These are phyloP conservation scores for Posidonia australis DNA, from an alignment of 106 monocot species.

Conservation along the genomic window DNA sequence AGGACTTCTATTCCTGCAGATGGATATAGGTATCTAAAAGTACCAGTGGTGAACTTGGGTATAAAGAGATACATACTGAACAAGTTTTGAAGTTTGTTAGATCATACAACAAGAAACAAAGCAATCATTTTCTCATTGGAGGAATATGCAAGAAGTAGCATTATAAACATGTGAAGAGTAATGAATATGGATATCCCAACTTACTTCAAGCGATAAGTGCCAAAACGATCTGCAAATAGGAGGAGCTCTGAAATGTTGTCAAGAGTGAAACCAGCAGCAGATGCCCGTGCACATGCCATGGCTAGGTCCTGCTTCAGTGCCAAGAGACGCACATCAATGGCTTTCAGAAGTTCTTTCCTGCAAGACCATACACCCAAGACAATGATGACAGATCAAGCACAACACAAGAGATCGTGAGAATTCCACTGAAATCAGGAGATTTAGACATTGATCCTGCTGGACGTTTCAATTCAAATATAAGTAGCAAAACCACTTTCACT, in stretches of 20 bases:
- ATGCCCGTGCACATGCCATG: constrained; percentile 67
- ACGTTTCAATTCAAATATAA: neutral
- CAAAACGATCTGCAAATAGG: constrained; percentile 75
- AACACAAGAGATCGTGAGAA: neutral
- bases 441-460: neutral
- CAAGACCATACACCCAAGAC: neutral
- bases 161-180: neutral
- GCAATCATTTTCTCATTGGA: no score
- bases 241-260: constrained; percentile 68
- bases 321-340: constrained; percentile 77
- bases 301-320: constrained; percentile 78
- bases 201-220: constrained; percentile 75
- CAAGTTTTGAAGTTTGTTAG: neutral
- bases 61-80: no score
- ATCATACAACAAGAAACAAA: no score
- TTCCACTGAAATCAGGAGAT: neutral
- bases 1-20: neutral
- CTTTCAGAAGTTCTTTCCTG: constrained; percentile 91
- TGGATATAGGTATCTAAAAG: neutral
- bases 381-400: neutral
- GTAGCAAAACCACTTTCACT: neutral
- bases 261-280: constrained; percentile 76
- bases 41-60: no score
- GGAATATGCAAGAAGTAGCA: no score
- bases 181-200: neutral